Percentiles rank a stretch among this genome's conserved stretches.
These are phyloP conservation scores for Microascus cirrosus DNA, from an alignment of 2,329 filamentous ascomycete species.

Conservation along the genomic window DNA sequence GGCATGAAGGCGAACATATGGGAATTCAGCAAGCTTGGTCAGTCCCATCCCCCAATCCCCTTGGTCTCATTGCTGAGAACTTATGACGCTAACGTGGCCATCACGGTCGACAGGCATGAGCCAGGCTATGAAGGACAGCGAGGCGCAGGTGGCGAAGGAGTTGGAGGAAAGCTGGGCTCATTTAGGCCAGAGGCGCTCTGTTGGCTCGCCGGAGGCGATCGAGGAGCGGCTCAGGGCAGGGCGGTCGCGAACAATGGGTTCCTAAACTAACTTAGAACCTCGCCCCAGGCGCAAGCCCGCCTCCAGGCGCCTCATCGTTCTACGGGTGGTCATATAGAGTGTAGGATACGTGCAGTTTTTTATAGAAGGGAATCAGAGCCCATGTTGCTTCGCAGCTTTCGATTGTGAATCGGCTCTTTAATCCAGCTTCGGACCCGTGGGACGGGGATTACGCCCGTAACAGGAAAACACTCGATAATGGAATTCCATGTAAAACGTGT, in stretches of 20 bases:
- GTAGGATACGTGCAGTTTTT: neutral
- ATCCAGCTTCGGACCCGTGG: neutral
- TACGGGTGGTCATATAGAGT: neutral
- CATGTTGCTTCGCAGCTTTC: neutral
- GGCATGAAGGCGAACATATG: conserved; percentile 99
- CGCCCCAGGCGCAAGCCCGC: neutral
- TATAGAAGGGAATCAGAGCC: neutral
- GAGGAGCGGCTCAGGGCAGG: conserved; percentile 44
- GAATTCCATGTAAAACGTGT: neutral
- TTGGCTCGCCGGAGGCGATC: conserved; percentile 41
- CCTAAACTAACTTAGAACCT: neutral
- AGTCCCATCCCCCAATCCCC: neutral
- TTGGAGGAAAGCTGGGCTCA: conserved; percentile 42
- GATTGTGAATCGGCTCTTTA: neutral
- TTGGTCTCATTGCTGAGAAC: no score
- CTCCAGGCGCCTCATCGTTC: neutral
- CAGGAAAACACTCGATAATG: neutral
- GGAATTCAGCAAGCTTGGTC: conserved; percentile 65
- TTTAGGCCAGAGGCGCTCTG: conserved; percentile 38
- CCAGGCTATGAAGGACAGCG: neutral
- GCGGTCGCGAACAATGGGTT: conserved; percentile 23
- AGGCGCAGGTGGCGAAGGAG: conserved; percentile 11
- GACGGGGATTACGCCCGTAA: neutral
- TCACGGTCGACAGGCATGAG: neutral
- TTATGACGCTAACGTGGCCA: neutral